Conservation (phyloP, 1,284 basidiomycete genomes). For the Ganoderma resinaceum region DNA sequence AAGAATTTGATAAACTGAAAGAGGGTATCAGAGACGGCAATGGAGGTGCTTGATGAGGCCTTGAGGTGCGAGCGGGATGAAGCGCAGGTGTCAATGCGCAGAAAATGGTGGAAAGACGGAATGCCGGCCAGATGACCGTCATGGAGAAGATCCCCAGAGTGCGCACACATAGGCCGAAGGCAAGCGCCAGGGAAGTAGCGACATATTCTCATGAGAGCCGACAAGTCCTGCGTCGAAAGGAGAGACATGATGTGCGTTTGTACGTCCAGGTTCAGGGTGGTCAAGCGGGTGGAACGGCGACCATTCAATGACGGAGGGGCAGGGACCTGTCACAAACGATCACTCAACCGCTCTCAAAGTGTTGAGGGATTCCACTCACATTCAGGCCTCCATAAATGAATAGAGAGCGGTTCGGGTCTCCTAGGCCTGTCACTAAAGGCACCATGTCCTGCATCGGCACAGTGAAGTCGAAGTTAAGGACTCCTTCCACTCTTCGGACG, state of each 20-base stretch:
- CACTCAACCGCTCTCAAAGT: too few species aligned
- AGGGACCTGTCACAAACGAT: too few species aligned
- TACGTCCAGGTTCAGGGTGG: conserved; percentile 2
- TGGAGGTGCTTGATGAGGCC: not conserved
- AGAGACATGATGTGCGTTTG: conserved; percentile 2
- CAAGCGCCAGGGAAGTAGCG: not conserved
- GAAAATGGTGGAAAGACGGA: not conserved
- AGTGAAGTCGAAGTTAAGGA: not conserved
- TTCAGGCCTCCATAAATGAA: not conserved
- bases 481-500: too few species aligned
- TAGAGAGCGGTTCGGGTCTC: conserved; percentile 1
- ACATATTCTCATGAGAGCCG: not conserved
- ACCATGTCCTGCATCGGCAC: not conserved
- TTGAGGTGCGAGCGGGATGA: not conserved
- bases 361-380: too few species aligned
- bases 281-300: not conserved
- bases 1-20: too few species aligned
- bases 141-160: not conserved
- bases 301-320: too few species aligned
- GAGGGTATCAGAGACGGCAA: not conserved
- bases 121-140: not conserved
- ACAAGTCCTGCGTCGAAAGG: not conserved
- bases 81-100: not conserved
- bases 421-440: not conserved
- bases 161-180: not conserved